phyloP scores from a whole-genome alignment of 495 filamentous ascomycete species.

The Hamigera avellanea region DNA sequence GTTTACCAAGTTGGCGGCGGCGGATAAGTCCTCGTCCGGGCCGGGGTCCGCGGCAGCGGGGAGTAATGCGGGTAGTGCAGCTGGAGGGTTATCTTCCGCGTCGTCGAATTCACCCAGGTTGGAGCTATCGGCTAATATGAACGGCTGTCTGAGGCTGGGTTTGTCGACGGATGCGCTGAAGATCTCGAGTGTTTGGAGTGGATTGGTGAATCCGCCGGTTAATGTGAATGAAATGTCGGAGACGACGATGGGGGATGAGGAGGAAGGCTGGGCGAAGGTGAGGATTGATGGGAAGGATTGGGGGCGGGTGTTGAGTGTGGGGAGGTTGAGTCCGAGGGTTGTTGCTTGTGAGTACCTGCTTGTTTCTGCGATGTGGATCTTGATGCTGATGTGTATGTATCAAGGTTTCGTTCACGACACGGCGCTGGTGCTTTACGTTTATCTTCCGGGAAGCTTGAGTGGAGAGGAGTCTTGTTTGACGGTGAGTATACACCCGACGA shows the following conservation, averaged over 20 bases:
- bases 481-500: slow-evolving; percentile 32
- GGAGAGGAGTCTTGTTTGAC: slow-evolving; percentile 69
- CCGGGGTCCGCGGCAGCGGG: slow-evolving; percentile 7
- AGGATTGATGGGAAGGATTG: slow-evolving; percentile 87
- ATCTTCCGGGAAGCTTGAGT: slow-evolving; percentile 60
- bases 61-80: background rate
- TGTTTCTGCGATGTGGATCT: too few relatives aligned
- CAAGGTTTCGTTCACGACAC: slow-evolving; percentile 59
- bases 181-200: slow-evolving; percentile 73
- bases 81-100: slow-evolving; percentile 6
- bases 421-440: slow-evolving; percentile 87
- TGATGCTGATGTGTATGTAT: too few relatives aligned
- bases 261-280: slow-evolving; percentile 71
- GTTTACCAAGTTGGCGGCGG: slow-evolving; percentile 66
- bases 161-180: slow-evolving; percentile 69
- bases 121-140: slow-evolving; percentile 79
- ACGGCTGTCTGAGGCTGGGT: slow-evolving; percentile 67
- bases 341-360: slow-evolving; percentile 59
- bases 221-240: slow-evolving; percentile 62
- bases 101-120: slow-evolving; percentile 45
- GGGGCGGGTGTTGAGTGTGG: slow-evolving; percentile 83
- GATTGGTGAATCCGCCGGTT: slow-evolving; percentile 70
- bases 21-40: slow-evolving; percentile 24
- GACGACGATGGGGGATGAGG: slow-evolving; percentile 35
- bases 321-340: slow-evolving; percentile 72